Base-by-base conservation (phyloP, 352 stramenopile genomes). In the Pseudoperonospora humuli region DNA sequence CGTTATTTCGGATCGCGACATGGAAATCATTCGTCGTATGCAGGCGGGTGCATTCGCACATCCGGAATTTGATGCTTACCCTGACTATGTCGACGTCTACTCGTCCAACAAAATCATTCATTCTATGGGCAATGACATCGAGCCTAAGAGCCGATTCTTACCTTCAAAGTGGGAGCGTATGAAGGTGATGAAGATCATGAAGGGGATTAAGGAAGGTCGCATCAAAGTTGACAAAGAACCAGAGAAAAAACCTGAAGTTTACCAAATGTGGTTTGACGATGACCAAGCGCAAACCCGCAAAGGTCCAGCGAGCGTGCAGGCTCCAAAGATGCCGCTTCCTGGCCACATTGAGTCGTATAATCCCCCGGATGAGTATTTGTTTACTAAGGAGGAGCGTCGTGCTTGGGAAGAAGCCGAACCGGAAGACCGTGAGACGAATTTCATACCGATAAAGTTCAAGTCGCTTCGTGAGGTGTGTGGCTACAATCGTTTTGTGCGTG, bases 321-420 rank as follows among this genome's bases (percentile, higher is more conserved):
- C 97, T 15, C 96, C 97, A 0, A 99, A 99, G 68, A 89, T 98
- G 63, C 80, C 90, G 9, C 88, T 98, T 33, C 97, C 97, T 0
- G 95, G 95, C 36, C 96, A 99, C 65, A 95, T 95, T 25, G 95
- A 98, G 62, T 98, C 89, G 45, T 99, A 99, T 80, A 97, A 98
- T 60, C 97, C 97, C 23, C 97, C 97, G 0, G 86, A 97, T 47
- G 97, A 99, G 72, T 99, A 99, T 56, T 42, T 99, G 11, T 96
- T 97, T 35, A 97, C 81, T 5, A 86, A 97, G 50, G 90, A 98
- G 48, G 97, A 99, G 65, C 70, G 94, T 36, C 81, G 95, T 35
- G 79, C 96, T 49, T 99, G 95, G 95, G 76, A 86, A 81, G 71
- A 95, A 33, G 83, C 97, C 58, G 92, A 98, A 38, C 84, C 89